A percentile compares a stretch with the other conserved stretches of the same genome.
These are phyloP conservation scores for Suillus alpinus DNA, from an alignment of 768 basidiomycete species.

Conservation along the genomic window DNA sequence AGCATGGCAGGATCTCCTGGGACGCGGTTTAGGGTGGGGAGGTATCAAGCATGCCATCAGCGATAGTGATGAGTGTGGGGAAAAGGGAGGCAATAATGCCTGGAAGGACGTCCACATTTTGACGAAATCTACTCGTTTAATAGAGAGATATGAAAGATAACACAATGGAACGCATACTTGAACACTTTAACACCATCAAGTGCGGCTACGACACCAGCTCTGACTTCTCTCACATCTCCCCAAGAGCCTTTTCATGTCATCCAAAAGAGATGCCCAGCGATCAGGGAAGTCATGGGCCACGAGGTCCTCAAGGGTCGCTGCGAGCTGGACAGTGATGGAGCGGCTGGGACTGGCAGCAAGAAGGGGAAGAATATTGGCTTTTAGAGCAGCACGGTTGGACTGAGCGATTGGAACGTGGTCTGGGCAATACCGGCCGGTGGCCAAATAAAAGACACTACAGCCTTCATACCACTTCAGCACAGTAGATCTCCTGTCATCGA, in stretches of 20 bases:
- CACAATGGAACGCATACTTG: slow-evolving; percentile 18
- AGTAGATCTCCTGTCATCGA: too few relatives aligned
- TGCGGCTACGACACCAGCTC: slow-evolving; percentile 75
- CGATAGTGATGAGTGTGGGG: slow-evolving; percentile 75
- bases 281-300: slow-evolving; percentile 78
- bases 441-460: too few relatives aligned
- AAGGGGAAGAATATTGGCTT: slow-evolving; percentile 55
- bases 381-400: slow-evolving; percentile 51
- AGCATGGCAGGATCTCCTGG: slow-evolving; percentile 82
- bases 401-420: slow-evolving; percentile 61
- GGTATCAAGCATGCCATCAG: slow-evolving; percentile 60
- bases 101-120: slow-evolving; percentile 57
- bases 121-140: slow-evolving; percentile 66
- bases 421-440: too few relatives aligned
- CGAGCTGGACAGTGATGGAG: slow-evolving; percentile 72
- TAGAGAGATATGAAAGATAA: background rate
- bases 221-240: slow-evolving; percentile 66
- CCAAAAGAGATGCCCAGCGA: slow-evolving; percentile 65
- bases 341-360: slow-evolving; percentile 67
- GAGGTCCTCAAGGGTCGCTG: slow-evolving; percentile 67
- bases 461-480: too few relatives aligned
- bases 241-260: slow-evolving; percentile 63
- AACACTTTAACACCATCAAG: slow-evolving; percentile 73
- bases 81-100: slow-evolving; percentile 61
- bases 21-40: slow-evolving; percentile 50